Conservation (phyloP, 2,329 filamentous ascomycete genomes). For the Epicoccum nigrum region DNA sequence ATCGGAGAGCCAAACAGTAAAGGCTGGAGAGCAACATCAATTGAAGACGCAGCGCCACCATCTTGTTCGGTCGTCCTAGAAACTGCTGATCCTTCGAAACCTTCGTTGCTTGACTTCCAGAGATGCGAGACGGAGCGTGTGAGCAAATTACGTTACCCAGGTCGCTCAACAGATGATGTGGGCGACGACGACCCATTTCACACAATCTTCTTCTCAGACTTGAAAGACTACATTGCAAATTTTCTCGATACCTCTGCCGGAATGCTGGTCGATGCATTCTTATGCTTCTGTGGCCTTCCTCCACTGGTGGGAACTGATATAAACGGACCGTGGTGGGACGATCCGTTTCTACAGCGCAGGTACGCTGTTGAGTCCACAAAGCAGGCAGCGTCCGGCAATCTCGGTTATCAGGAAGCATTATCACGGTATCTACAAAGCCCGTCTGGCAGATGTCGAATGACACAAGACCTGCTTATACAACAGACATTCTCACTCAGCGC, state of each 20-base stretch:
- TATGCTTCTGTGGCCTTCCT: constrained; percentile 57
- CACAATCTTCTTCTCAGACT: constrained; percentile 79
- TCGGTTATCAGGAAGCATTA: not conserved
- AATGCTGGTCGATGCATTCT: constrained; percentile 70
- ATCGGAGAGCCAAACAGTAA: constrained; percentile 74
- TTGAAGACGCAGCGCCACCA: constrained; percentile 21
- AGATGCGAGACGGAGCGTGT: constrained; percentile 61
- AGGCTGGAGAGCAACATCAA: constrained; percentile 69
- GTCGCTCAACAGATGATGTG: constrained; percentile 75
- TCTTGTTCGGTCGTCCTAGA: constrained; percentile 9
- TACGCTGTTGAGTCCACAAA: not conserved
- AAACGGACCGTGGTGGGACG: constrained; percentile 45
- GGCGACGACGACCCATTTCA: constrained; percentile 82
- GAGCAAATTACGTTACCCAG: constrained; percentile 64
- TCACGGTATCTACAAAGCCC: constrained; percentile 5
- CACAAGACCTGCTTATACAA: constrained; percentile 34
- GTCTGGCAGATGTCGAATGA: constrained; percentile 25
- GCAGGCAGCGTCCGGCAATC: not conserved
- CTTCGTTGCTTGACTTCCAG: constrained; percentile 34
- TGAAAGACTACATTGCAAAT: constrained; percentile 66
- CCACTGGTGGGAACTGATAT: not conserved
- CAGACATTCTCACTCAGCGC: constrained; percentile 25
- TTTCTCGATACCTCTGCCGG: constrained; percentile 46
- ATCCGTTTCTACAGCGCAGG: constrained; percentile 46
- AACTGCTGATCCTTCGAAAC: constrained; percentile 14